These are phyloP conservation scores for Corymbia calophylla DNA, from an alignment of 441 rosid genomes.

Conservation along the genomic window DNA sequence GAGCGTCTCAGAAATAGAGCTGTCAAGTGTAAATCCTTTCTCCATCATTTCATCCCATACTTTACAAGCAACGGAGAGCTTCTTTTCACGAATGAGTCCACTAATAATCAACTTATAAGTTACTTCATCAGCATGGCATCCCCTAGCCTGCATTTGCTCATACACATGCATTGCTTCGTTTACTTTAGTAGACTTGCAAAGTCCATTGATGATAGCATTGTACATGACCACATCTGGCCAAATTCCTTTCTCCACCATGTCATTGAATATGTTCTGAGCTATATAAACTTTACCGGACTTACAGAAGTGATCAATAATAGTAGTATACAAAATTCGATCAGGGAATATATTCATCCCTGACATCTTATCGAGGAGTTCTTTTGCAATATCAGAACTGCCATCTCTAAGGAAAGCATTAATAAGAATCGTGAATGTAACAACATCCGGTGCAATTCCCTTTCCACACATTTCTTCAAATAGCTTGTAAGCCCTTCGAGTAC, in stretches of 20 bases:
- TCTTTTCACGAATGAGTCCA: conserved; percentile 62
- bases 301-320: conserved; percentile 68
- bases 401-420: conserved; percentile 59
- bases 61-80: conserved; percentile 50
- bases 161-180: conserved; percentile 55
- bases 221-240: conserved; percentile 67
- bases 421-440: conserved; percentile 71
- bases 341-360: conserved; percentile 45
- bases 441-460: conserved; percentile 58
- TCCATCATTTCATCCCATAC: conserved; percentile 99
- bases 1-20: conserved; percentile 55
- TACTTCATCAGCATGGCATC: conserved; percentile 64
- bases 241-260: conserved; percentile 70
- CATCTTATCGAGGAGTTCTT: conserved; percentile 69
- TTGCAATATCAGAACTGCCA: conserved; percentile 49
- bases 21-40: conserved; percentile 86
- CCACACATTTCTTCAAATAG: conserved; percentile 64
- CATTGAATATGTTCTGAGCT: conserved; percentile 51
- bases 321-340: conserved; percentile 70
- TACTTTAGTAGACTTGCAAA: conserved; percentile 57
- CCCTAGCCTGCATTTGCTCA: conserved; percentile 61
- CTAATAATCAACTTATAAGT: conserved; percentile 78
- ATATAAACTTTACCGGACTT: conserved; percentile 61
- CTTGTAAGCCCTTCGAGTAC: conserved; percentile 43
- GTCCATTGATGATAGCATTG: conserved; percentile 74